These are phyloP conservation scores for Tagetes patula DNA, from an alignment of 129 eudicot genomes.

Conservation along the genomic window DNA sequence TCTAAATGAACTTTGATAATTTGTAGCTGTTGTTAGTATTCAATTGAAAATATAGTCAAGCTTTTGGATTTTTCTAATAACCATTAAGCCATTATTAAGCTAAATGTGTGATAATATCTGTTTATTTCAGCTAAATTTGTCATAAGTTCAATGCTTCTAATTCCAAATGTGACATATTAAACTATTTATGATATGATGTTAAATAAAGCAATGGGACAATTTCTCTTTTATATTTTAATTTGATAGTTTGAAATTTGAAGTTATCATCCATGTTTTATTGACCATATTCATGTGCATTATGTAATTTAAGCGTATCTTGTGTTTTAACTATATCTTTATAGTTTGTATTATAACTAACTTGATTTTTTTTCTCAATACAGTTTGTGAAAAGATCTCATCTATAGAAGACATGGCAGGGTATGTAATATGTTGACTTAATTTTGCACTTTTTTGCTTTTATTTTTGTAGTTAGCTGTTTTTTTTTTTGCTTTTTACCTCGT, in stretches of 20 bases:
- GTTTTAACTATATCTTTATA: background rate
- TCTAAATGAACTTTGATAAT: too few relatives aligned
- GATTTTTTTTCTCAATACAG: constrained; percentile 12
- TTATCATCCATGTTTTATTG: background rate
- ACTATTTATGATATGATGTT: background rate
- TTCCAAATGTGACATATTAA: background rate
- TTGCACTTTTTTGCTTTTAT: background rate
- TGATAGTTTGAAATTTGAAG: background rate
- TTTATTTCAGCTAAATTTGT: background rate
- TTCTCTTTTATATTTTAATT: background rate
- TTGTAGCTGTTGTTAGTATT: too few relatives aligned
- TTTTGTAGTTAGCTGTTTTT: background rate
- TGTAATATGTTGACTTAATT: background rate
- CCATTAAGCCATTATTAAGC: background rate
- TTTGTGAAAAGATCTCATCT: constrained; percentile 20
- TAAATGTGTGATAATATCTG: background rate
- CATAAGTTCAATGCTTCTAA: background rate
- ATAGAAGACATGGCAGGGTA: constrained; percentile 36
- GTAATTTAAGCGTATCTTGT: background rate
- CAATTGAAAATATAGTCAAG: too few relatives aligned
- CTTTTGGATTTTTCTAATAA: background rate
- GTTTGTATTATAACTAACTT: background rate
- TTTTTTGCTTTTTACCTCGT: background rate
- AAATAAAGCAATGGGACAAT: background rate
- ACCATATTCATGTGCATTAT: constrained; percentile 1